A percentile compares a stretch with the other conserved stretches of the same genome.
Evolutionary conservation across 2,329 filamentous ascomycete species (phyloP).

Genomic region (Scedosporium apiospermum): DNA sequence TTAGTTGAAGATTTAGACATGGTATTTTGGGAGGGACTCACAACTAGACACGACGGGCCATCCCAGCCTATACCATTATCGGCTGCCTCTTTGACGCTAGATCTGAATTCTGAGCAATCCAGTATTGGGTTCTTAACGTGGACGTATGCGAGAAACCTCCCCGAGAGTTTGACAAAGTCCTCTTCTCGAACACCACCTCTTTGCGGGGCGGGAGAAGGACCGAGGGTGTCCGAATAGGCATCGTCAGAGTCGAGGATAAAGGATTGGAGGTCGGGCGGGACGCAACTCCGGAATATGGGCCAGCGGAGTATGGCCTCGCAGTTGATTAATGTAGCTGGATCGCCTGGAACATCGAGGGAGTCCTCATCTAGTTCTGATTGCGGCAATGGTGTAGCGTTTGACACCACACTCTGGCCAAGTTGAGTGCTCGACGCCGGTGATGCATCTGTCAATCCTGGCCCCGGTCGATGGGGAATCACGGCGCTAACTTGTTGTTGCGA

Average conservation of each 20-base stretch:
- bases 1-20: neutral
- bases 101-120: slow-evolving; percentile 15
- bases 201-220: neutral
- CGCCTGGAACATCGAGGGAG: slow-evolving; percentile 9
- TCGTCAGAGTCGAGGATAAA: slow-evolving; percentile 11
- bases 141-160: slow-evolving; percentile 19
- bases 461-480: neutral
- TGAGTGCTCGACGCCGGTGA: neutral
- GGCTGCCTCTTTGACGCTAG: slow-evolving; percentile 14
- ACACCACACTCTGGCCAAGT: neutral
- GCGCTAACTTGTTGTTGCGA: neutral
- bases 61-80: slow-evolving; percentile 19
- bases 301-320: slow-evolving; percentile 19
- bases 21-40: slow-evolving; percentile 5
- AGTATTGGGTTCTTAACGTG: slow-evolving; percentile 24
- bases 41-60: slow-evolving; percentile 19
- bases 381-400: neutral
- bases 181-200: slow-evolving; percentile 16
- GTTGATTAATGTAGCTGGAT: slow-evolving; percentile 10
- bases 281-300: slow-evolving; percentile 17
- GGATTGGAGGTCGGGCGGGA: slow-evolving; percentile 13
- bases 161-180: slow-evolving; percentile 16
- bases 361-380: neutral
- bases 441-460: neutral
- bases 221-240: slow-evolving; percentile 4